Base-by-base conservation (phyloP, 2,329 filamentous ascomycete genomes). In the Diaporthe vexans region DNA sequence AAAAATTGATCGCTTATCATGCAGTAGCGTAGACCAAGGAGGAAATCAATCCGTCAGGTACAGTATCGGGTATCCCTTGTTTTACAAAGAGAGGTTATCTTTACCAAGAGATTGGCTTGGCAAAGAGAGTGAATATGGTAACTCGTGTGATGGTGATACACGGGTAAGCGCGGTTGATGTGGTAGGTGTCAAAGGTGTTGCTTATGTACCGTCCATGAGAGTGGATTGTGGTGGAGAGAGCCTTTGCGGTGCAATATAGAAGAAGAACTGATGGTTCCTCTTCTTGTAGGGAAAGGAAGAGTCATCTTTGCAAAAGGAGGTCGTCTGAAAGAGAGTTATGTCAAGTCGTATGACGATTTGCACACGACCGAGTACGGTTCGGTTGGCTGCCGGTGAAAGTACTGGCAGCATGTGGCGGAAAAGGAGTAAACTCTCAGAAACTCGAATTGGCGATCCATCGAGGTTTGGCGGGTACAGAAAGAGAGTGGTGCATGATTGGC, bases 331-430 rank as follows among this genome's bases (percentile, higher is more conserved):
- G 59, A 48, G 59, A 65, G 10, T n/a, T 26, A 48, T 48, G 13
- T 65, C 59, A 65, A 33, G 40, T 13, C 59, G 59, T 48, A 48
- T 65, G 40, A 24, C 35, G 33, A 58, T 65, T 65, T 26, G 10
- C 24, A 48, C 26, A 65, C 40, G 59, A 48, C 40, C 26, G 33
- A 65, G 59, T 43, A 33, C 48, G 4, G 19, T n/a, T 48, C 13
- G 15, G 21, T 33, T 19, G 13, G 59, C 59, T 65, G 40, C 40
- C 26, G 40, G 40, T 46, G 40, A 37, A 33, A 17, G 33, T 11
- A 3, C 17, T 15, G 40, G 19, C 59, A 65, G 40, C n/a, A 15
- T 48, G 17, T 17, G n/a, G 37, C 17, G 24, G 19, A 7, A 35
- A 37, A 63, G 35, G n/a, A 61, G 13, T 15, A 11, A 26, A n/a